phyloP scores from a whole-genome alignment of 1,139 yeast species.

The Taiozyma sp. region DNA sequence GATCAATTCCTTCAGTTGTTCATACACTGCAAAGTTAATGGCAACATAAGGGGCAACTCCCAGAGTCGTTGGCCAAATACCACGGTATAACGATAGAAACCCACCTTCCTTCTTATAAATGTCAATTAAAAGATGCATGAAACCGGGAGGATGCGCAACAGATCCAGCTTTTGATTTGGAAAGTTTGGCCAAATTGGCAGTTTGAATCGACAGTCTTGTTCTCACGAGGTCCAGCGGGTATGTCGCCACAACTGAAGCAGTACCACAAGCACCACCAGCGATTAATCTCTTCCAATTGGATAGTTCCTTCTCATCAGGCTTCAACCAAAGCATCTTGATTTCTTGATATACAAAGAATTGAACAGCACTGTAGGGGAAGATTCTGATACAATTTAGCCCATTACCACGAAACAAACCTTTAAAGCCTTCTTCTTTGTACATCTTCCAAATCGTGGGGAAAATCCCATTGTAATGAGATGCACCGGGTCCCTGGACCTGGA shows the following conservation, averaged over 20 bases:
- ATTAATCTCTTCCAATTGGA: constrained; percentile 52
- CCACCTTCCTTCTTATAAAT: constrained; percentile 84
- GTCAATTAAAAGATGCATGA: constrained; percentile 47
- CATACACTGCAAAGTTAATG: constrained; percentile 86
- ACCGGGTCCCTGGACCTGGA: constrained; percentile 85
- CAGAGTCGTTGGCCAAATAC: constrained; percentile 79
- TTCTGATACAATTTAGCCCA: constrained; percentile 81
- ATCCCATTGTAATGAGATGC: constrained; percentile 65
- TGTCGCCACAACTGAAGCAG: constrained; percentile 74
- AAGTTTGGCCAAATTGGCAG: constrained; percentile 63
- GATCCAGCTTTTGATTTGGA: constrained; percentile 36
- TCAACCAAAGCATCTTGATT: constrained; percentile 46
- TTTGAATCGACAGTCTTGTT: constrained; percentile 83
- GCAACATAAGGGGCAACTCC: constrained; percentile 98
- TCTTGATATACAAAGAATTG: constrained; percentile 85
- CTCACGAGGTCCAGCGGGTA: constrained; percentile 90
- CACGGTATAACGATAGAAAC: constrained; percentile 68
- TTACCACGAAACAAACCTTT: constrained; percentile 88
- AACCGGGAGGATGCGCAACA: constrained; percentile 56
- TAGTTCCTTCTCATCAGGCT: constrained; percentile 35
- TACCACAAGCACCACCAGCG: constrained; percentile 82
- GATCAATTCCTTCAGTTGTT: constrained; percentile 57
- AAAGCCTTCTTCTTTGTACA: constrained; percentile 89
- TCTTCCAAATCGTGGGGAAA: constrained; percentile 64
- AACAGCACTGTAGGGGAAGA: constrained; percentile 92